Conservation (phyloP, 208 protist genomes). For the Crithidia thermophila region DNA sequence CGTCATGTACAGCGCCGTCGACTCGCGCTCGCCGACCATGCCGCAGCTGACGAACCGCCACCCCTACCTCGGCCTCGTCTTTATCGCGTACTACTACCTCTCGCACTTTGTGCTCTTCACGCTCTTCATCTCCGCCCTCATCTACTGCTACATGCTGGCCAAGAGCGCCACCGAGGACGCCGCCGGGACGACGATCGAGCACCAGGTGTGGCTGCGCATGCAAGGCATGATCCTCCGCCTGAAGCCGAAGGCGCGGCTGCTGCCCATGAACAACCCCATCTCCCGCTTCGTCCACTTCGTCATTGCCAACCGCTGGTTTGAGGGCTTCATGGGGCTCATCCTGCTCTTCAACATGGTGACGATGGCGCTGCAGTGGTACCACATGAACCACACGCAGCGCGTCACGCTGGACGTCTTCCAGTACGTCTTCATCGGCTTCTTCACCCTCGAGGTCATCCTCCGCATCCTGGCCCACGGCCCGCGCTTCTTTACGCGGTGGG, state of each 20-base stretch:
- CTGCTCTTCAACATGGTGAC: conserved; percentile 82
- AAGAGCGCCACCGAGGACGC: conserved; percentile 68
- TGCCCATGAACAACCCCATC: conserved; percentile 58
- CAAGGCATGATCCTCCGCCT: conserved; percentile 72
- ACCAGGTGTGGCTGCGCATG: conserved; percentile 83
- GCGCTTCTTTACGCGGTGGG: conserved; percentile 77
- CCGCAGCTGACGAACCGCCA: conserved; percentile 61
- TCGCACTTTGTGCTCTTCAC: conserved; percentile 90
- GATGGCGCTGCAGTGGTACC: conserved; percentile 90
- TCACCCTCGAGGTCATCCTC: conserved; percentile 86
- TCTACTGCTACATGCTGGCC: conserved; percentile 89
- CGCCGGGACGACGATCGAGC: conserved; percentile 68
- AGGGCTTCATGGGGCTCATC: conserved; percentile 69
- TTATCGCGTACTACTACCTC: conserved; percentile 92
- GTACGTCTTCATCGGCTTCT: conserved; percentile 87
- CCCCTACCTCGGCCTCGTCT: conserved; percentile 82
- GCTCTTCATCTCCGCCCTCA: conserved; percentile 86
- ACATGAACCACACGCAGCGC: conserved; percentile 52
- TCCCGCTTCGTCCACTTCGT: conserved; percentile 66
- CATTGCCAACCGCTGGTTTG: conserved; percentile 57
- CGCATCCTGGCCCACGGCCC: conserved; percentile 75
- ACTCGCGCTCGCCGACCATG: conserved; percentile 57
- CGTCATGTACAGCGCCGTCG: conserved; percentile 84
- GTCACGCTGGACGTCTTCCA: conserved; percentile 63
- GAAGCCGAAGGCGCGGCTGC: conserved; percentile 55